Conservation (phyloP, 2,329 filamentous ascomycete species). For the Sphaerulina musiva region DNA sequence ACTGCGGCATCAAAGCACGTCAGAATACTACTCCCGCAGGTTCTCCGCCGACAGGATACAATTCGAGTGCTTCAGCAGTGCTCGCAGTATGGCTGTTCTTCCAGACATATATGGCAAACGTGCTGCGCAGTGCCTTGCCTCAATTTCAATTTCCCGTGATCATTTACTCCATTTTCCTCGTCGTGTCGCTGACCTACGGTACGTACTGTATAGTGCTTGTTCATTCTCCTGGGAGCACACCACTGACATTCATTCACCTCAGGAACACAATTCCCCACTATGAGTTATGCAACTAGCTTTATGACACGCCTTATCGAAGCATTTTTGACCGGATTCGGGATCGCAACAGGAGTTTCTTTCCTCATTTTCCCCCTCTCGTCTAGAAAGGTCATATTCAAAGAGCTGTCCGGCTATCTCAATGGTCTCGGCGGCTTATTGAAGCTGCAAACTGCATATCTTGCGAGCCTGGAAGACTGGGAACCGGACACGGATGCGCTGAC, state of each 20-base stretch:
- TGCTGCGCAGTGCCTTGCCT: constrained; percentile 58
- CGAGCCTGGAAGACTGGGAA: constrained; percentile 56
- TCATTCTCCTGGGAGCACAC: background rate
- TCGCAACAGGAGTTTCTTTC: constrained; percentile 57
- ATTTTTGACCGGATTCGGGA: constrained; percentile 59
- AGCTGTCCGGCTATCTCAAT: constrained; percentile 55
- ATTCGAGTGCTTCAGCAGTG: constrained; percentile 65
- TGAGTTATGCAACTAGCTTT: constrained; percentile 48
- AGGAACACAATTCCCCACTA: constrained; percentile 50
- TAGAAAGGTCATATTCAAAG: constrained; percentile 57
- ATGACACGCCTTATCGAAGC: constrained; percentile 51
- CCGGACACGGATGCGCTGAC: constrained; percentile 14
- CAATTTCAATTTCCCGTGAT: constrained; percentile 63
- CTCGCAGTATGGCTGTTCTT: constrained; percentile 65
- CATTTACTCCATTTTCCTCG: constrained; percentile 62
- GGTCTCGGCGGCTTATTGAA: constrained; percentile 50
- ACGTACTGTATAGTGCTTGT: background rate
- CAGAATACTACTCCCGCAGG: constrained; percentile 45
- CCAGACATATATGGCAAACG: constrained; percentile 62
- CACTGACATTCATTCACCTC: no score
- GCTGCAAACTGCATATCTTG: constrained; percentile 59
- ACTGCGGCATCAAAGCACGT: constrained; percentile 59
- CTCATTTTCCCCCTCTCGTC: constrained; percentile 62
- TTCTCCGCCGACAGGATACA: constrained; percentile 47
- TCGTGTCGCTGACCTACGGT: constrained; percentile 57